Evolutionary conservation across 192 early-diverging fungal species (phyloP), one percentile per base, ranked within the genome.

Genomic region (Spizellomyces punctatus): DNA sequence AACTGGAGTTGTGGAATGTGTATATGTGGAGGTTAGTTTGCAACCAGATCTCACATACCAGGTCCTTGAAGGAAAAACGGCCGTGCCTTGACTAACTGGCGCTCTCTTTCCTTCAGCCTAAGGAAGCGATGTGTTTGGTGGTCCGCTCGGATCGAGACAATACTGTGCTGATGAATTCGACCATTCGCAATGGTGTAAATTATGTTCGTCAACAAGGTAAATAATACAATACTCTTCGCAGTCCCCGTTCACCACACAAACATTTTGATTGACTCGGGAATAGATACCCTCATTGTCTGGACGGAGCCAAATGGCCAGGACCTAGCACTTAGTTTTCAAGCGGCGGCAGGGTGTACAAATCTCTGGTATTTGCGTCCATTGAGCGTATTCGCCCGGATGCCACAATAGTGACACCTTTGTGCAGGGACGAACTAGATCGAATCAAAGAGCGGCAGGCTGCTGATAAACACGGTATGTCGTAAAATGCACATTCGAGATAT

Each of bases 241-340:
- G 58, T 44, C 14, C 19, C 19, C 10, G 5, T 10, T 52, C 21
- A 19, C 12, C 10, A 19, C 58, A 9, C 41, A 56, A 45, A 43
- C 9, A 52, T 22, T 19, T 48, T 72, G 19, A 8, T 21, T 36
- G 27, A 36, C 3, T 3, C 27, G 27, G 27, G 43, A 10, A 10
- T 46, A 77, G 95, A 91, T 27, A 96, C 96, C 43, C 78, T 96
- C 67, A 94, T 98, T 82, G 90, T 95, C n/a, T 98, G 96, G 95
- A 87, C 89, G 8, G 91, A 94, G 73, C 79, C 82, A 14, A 84
- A 86, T 48, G 88, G 89, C 10, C 73, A 85, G 42, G 95, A 98
- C 75, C 79, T 96, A 43, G 96, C 96, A 9, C 83, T 98, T 36
- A 95, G 93, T 70, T 98, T 98, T 79, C 92, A 96, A 82, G 91